These are phyloP conservation scores for Circinella minor DNA, from an alignment of 371 early-diverging fungal species.

Conservation along the genomic window DNA sequence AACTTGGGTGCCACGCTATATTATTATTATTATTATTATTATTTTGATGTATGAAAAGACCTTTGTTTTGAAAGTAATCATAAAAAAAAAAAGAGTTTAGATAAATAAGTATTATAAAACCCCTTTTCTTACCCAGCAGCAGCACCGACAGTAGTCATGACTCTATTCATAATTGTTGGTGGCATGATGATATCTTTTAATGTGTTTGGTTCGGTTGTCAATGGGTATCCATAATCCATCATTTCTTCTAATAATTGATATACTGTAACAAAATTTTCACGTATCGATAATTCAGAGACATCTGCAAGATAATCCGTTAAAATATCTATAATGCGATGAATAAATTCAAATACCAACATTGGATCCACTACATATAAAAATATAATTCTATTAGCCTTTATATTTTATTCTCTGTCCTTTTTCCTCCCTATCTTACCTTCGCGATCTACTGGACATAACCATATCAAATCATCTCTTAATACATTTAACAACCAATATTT, in stretches of 20 bases:
- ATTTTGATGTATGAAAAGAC: too few species aligned
- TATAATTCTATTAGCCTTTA: too few species aligned
- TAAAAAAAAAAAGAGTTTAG: too few species aligned
- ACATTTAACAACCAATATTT: slow-evolving; percentile 75
- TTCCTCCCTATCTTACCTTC: slow-evolving; percentile 64
- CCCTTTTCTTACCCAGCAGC: slow-evolving; percentile 54
- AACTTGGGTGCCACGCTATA: slow-evolving; percentile 51
- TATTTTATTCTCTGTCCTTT: background rate
- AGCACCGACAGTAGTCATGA: slow-evolving; percentile 85
- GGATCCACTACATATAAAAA: slow-evolving; percentile 59
- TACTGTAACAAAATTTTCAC: slow-evolving; percentile 93
- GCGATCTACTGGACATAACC: slow-evolving; percentile 73
- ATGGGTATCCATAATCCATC: slow-evolving; percentile 89
- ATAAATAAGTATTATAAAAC: background rate
- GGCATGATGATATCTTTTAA: slow-evolving; percentile 88
- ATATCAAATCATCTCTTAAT: slow-evolving; percentile 69
- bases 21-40: too few species aligned
- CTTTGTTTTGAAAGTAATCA: background rate
- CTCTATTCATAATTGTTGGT: slow-evolving; percentile 83
- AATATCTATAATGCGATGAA: slow-evolving; percentile 82
- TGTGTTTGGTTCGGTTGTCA: slow-evolving; percentile 87
- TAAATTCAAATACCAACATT: slow-evolving; percentile 83
- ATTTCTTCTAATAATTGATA: slow-evolving; percentile 93
- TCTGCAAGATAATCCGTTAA: slow-evolving; percentile 83
- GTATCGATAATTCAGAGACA: slow-evolving; percentile 79